These are phyloP conservation scores for Aspergillus carbonarius DNA, from an alignment of 2,329 filamentous ascomycete genomes.

Conservation along the genomic window DNA sequence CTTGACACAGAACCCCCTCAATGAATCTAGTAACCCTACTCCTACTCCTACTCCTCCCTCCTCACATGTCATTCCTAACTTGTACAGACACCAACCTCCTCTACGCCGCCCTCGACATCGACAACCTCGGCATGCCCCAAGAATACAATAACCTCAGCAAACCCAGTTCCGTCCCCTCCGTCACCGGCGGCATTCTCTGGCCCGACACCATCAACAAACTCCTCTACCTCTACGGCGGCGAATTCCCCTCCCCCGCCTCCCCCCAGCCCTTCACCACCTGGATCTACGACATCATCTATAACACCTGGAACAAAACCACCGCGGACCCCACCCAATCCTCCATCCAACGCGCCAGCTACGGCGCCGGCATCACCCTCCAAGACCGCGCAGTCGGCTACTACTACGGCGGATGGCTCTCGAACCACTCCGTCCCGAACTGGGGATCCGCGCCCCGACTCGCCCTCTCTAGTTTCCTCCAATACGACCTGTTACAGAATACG, in stretches of 20 bases:
- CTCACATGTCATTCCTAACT: too few species aligned
- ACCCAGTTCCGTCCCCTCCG: neutral
- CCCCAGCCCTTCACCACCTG: neutral
- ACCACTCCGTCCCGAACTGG: neutral
- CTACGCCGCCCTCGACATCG: constrained; percentile 7
- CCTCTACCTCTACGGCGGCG: constrained; percentile 9
- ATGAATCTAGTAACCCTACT: neutral
- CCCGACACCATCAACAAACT: constrained; percentile 10
- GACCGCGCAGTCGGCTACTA: constrained; percentile 1
- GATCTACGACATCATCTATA: neutral
- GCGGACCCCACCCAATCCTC: neutral
- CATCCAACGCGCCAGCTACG: constrained; percentile 2
- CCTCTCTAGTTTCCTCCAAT: constrained; percentile 1
- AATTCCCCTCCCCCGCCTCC: neutral
- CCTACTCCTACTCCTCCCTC: too few species aligned
- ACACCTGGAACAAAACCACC: neutral
- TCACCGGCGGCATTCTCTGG: constrained; percentile 8
- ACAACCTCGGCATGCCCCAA: constrained; percentile 8
- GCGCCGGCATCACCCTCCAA: neutral
- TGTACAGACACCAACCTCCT: neutral
- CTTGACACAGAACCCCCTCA: constrained; percentile 1
- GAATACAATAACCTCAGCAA: constrained; percentile 6
- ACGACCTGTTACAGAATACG: constrained; percentile 5
- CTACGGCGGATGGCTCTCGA: constrained; percentile 8
- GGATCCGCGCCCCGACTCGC: neutral